These are phyloP conservation scores for Austroboletus festivus DNA, from an alignment of 768 basidiomycete genomes.

Conservation along the genomic window DNA sequence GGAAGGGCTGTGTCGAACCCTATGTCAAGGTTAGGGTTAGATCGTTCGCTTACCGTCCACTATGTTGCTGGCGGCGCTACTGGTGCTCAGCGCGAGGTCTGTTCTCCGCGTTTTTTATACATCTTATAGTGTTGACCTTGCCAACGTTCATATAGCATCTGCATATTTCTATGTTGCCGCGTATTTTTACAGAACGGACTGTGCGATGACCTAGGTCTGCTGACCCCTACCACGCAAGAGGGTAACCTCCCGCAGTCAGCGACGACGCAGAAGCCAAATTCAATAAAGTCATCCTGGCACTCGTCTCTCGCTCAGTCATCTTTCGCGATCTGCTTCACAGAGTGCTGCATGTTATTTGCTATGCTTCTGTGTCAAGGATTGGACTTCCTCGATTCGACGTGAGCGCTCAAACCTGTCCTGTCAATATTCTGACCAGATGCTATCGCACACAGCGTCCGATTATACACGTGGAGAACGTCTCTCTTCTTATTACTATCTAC, in stretches of 20 bases:
- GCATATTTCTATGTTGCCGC: slow-evolving; percentile 56
- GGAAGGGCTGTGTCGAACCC: slow-evolving; percentile 23
- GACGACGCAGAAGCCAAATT: slow-evolving; percentile 18
- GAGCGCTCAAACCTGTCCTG: slow-evolving; percentile 24
- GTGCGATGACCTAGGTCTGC: slow-evolving; percentile 54
- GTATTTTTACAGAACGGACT: slow-evolving; percentile 55
- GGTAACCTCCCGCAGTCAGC: slow-evolving; percentile 20
- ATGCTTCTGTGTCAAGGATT: slow-evolving; percentile 72
- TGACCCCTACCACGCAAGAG: slow-evolving; percentile 36
- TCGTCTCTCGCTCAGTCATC: slow-evolving; percentile 53
- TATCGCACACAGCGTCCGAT: slow-evolving; percentile 45
- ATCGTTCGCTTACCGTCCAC: not conserved
- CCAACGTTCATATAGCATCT: slow-evolving; percentile 33
- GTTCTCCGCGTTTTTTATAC: not conserved
- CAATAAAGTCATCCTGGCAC: slow-evolving; percentile 42
- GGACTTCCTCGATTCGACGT: slow-evolving; percentile 53
- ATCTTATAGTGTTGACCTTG: slow-evolving; percentile 1
- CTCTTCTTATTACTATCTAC: slow-evolving; percentile 55
- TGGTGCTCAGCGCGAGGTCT: slow-evolving; percentile 21
- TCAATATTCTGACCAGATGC: slow-evolving; percentile 2
- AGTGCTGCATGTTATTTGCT: slow-evolving; percentile 68
- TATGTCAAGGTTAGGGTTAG: slow-evolving; percentile 31
- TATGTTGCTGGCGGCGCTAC: slow-evolving; percentile 14
- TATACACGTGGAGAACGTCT: slow-evolving; percentile 68
- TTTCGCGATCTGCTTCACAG: slow-evolving; percentile 72